phyloP scores from a whole-genome alignment of 2,329 filamentous ascomycete species.

The Fusarium begoniae region DNA sequence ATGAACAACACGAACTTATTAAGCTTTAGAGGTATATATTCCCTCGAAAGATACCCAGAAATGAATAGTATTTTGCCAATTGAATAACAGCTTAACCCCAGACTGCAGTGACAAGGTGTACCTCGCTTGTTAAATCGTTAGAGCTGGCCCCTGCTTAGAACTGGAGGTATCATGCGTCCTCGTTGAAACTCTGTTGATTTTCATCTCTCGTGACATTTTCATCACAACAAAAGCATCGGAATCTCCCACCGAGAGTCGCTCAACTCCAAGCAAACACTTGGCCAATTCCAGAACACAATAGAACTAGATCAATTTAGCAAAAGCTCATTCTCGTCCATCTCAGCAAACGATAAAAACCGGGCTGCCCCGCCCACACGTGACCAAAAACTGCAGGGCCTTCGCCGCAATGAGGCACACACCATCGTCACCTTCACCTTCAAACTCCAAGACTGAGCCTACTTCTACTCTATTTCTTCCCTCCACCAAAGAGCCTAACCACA shows the following conservation, averaged over 20 bases:
- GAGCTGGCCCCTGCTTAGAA: slow-evolving; percentile 12
- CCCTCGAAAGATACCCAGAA: neutral
- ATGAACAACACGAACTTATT: neutral
- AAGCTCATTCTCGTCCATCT: neutral
- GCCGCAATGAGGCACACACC: slow-evolving; percentile 42
- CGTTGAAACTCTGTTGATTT: slow-evolving; percentile 4
- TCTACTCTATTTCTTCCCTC: slow-evolving; percentile 40
- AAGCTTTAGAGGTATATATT: neutral
- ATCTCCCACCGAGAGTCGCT: neutral
- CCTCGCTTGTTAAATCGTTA: slow-evolving; percentile 1
- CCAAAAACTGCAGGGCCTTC: slow-evolving; percentile 34
- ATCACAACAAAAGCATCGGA: neutral
- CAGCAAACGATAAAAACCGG: slow-evolving; percentile 19
- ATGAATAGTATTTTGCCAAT: neutral
- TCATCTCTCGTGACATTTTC: neutral
- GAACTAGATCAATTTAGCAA: neutral
- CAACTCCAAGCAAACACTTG: neutral
- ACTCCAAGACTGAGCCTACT: slow-evolving; percentile 42
- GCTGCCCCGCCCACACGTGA: slow-evolving; percentile 50
- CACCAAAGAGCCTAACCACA: slow-evolving; percentile 27
- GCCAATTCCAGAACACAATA: slow-evolving; percentile 4
- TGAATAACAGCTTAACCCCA: neutral
- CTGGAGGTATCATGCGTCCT: neutral
- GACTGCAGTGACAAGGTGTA: neutral
- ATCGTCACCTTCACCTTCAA: slow-evolving; percentile 43